These are phyloP conservation scores for Wickerhamomyces silvicola DNA, from an alignment of 805 yeast genomes.

Conservation along the genomic window DNA sequence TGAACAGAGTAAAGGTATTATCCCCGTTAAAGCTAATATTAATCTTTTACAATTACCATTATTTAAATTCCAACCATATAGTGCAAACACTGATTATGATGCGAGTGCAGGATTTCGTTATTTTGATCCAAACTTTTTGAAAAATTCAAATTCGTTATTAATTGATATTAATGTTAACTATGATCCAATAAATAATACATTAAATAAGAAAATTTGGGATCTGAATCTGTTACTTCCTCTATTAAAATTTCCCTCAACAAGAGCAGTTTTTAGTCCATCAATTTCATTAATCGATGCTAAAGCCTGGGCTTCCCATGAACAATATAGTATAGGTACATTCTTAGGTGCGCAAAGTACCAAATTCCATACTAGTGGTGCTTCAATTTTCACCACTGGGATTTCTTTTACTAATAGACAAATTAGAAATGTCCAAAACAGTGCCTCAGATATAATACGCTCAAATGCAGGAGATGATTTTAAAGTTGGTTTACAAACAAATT, in stretches of 20 bases:
- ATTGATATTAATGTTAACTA: slow-evolving; percentile 41
- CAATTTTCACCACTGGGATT: slow-evolving; percentile 44
- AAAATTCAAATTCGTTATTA: slow-evolving; percentile 49
- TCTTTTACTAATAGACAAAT: slow-evolving; percentile 53
- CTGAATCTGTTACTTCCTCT: slow-evolving; percentile 40
- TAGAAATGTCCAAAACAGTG: slow-evolving; percentile 44
- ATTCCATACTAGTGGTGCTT: slow-evolving; percentile 15
- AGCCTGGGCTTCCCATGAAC: slow-evolving; percentile 47
- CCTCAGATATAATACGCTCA: slow-evolving; percentile 48
- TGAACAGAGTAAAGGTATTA: slow-evolving; percentile 15
- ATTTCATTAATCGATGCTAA: slow-evolving; percentile 40
- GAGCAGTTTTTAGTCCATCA: slow-evolving; percentile 41
- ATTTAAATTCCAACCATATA: slow-evolving; percentile 26
- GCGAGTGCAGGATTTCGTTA: slow-evolving; percentile 29
- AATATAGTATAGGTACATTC: slow-evolving; percentile 36
- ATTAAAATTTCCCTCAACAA: slow-evolving; percentile 36
- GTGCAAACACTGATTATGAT: slow-evolving; percentile 29
- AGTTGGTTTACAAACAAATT: slow-evolving; percentile 37
- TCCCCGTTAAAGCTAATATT: slow-evolving; percentile 40
- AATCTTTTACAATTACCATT: slow-evolving; percentile 30
- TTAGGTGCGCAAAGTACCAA: slow-evolving; percentile 39
- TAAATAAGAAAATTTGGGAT: slow-evolving; percentile 43
- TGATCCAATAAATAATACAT: slow-evolving; percentile 39
- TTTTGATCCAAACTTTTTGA: slow-evolving; percentile 42
- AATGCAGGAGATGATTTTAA: slow-evolving; percentile 54